Conservation (phyloP, 169 alveolate species). For the Eimeria brunetti region DNA sequence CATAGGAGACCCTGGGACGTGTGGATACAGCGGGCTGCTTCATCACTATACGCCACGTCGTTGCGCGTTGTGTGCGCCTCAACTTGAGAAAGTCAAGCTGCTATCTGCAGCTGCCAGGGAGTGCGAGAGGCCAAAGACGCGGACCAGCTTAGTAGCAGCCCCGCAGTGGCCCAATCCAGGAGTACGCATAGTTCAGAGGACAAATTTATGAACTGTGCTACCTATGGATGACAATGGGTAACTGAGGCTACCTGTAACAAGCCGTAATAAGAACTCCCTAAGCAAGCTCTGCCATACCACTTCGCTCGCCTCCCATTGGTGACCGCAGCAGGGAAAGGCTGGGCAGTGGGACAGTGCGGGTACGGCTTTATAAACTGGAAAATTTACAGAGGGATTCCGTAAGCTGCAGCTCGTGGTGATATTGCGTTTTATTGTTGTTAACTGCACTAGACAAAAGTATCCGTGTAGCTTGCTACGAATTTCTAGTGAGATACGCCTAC, state of each 20-base stretch:
- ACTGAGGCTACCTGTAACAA: neutral
- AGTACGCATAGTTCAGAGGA: neutral
- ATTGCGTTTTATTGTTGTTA: neutral
- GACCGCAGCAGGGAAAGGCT: neutral
- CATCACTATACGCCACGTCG: neutral
- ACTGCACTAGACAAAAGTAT: neutral
- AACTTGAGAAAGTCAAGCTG: neutral
- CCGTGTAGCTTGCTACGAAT: neutral
- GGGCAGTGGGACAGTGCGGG: neutral
- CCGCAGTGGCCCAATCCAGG: neutral
- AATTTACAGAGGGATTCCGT: neutral
- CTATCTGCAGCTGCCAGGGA: neutral
- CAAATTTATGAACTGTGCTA: neutral
- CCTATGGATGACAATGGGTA: neutral
- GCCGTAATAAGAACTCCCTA: neutral
- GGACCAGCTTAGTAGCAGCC: neutral
- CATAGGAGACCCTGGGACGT: neutral
- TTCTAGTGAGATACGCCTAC: neutral
- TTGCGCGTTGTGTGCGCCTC: neutral
- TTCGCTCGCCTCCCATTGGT: neutral
- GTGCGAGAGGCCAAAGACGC: neutral
- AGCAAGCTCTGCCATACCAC: neutral
- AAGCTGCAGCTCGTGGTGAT: neutral
- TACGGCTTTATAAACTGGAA: neutral
- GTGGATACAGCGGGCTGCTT: neutral